These are phyloP conservation scores for Furcasterigmium furcatum DNA, from an alignment of 2,329 filamentous ascomycete genomes.

Conservation along the genomic window DNA sequence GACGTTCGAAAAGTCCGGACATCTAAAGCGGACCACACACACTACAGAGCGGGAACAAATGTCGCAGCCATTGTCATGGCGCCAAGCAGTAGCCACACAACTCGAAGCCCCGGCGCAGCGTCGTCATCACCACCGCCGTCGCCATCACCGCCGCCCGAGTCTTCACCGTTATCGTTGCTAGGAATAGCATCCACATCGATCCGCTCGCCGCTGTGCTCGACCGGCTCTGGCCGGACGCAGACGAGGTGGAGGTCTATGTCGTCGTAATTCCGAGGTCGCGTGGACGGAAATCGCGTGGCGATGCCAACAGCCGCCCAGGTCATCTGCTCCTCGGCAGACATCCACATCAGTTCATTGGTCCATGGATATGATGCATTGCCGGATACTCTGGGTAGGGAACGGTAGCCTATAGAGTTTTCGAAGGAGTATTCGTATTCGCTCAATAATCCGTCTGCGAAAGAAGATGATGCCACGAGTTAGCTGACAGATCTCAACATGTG, in stretches of 20 bases:
- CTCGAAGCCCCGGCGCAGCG: not conserved
- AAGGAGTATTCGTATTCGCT: not conserved
- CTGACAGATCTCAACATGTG: too few relatives aligned
- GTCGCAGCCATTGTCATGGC: not conserved
- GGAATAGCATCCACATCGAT: not conserved
- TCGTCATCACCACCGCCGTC: not conserved
- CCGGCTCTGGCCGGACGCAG: constrained; percentile 8
- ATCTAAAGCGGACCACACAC: not conserved
- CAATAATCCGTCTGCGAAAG: not conserved
- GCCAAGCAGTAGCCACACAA: not conserved
- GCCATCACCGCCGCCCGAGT: too few relatives aligned
- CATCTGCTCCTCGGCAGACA: not conserved
- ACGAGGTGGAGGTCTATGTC: constrained; percentile 4
- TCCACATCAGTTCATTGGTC: not conserved
- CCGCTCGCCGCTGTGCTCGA: not conserved
- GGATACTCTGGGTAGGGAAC: not conserved
- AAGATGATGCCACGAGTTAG: too few relatives aligned
- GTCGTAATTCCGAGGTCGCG: not conserved
- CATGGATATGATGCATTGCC: not conserved
- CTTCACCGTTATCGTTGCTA: not conserved
- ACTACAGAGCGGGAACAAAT: not conserved
- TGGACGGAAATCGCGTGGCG: not conserved
- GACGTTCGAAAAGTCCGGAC: too few relatives aligned
- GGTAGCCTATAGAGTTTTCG: not conserved
- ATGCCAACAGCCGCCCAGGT: not conserved